These are phyloP conservation scores for Blastomyces parvus DNA, from an alignment of 2,329 filamentous ascomycete genomes.

Conservation along the genomic window DNA sequence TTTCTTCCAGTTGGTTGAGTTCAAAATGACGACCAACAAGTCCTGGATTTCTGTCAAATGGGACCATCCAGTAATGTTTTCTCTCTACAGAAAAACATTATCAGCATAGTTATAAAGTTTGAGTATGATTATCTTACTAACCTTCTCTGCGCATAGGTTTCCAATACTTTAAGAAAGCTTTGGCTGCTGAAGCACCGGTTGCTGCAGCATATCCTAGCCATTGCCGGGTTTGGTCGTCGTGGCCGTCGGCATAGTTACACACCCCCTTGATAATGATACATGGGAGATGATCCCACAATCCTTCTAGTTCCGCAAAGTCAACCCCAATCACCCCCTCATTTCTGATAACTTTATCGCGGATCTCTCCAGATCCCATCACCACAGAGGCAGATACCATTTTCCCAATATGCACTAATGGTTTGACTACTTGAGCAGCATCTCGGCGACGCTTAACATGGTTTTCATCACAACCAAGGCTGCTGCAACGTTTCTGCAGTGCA, in stretches of 20 bases:
- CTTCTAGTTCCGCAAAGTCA: constrained; percentile 1
- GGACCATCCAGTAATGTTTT: background rate
- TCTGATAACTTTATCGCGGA: background rate
- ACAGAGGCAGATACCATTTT: background rate
- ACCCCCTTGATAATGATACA: constrained; percentile 3
- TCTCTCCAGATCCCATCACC: background rate
- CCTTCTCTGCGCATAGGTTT: background rate
- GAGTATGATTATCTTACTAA: background rate
- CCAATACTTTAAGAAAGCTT: constrained; percentile 2
- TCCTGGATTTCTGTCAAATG: background rate
- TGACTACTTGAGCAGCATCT: background rate
- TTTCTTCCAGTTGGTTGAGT: background rate
- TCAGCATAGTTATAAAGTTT: background rate
- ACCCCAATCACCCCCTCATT: background rate
- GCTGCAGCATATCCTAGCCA: constrained; percentile 1
- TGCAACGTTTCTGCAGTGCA: background rate
- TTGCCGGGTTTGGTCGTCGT: background rate
- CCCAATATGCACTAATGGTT: background rate
- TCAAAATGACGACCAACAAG: background rate
- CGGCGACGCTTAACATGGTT: background rate
- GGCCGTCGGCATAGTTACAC: constrained; percentile 4
- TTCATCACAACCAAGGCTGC: background rate
- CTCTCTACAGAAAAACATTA: background rate
- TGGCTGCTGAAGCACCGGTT: background rate
- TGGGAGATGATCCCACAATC: background rate